These are phyloP conservation scores for Tylopilus subfusipes DNA, from an alignment of 768 basidiomycete genomes.

Conservation along the genomic window DNA sequence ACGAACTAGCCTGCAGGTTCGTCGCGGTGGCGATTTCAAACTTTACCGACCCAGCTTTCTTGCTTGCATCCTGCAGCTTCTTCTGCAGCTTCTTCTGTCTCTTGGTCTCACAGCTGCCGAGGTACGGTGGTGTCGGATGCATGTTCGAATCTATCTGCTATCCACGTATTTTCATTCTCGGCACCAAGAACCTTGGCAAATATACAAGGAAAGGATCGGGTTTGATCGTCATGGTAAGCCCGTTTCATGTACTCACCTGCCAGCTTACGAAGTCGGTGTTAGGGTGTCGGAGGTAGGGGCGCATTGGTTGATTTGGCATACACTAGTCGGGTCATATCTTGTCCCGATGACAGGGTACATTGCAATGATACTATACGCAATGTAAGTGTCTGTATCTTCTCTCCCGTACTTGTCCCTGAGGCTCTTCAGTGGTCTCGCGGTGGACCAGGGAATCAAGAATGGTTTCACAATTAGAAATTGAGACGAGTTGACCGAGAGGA, in stretches of 20 bases:
- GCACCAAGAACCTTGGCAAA: constrained; percentile 58
- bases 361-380: constrained; percentile 54
- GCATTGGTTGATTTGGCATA: constrained; percentile 47
- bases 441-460: constrained; percentile 45
- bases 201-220: constrained; percentile 62
- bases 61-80: constrained; percentile 52
- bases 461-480: constrained; percentile 51
- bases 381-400: constrained; percentile 37
- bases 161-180: constrained; percentile 65
- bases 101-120: constrained; percentile 46
- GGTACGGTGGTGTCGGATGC: constrained; percentile 54
- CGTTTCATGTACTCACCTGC: not conserved
- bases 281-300: constrained; percentile 61
- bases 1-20: constrained; percentile 42
- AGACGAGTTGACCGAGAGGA: constrained; percentile 37
- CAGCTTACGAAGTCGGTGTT: not conserved
- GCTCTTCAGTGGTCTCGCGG: constrained; percentile 45
- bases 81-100: constrained; percentile 52
- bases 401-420: not conserved
- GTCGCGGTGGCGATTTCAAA: constrained; percentile 58
- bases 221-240: constrained; percentile 55
- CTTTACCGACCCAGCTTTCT: constrained; percentile 60
- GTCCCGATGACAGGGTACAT: constrained; percentile 58
- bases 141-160: constrained; percentile 75
- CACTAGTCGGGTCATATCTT: constrained; percentile 55